These are phyloP conservation scores for Aphanomyces astaci DNA, from an alignment of 352 stramenopile genomes.

Conservation along the genomic window DNA sequence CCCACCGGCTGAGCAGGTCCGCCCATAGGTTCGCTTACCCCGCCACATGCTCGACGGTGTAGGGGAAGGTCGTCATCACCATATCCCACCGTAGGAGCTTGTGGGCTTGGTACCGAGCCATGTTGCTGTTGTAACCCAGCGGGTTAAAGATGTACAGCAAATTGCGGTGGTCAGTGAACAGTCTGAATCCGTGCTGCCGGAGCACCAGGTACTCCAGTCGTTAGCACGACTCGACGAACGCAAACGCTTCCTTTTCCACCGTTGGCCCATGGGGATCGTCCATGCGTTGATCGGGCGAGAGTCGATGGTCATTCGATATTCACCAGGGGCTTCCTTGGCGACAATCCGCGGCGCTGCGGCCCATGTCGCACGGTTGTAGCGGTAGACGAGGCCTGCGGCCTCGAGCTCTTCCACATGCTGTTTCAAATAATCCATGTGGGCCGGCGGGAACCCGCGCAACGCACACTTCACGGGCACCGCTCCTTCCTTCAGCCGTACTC, in stretches of 20 bases:
- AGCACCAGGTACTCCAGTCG: slow-evolving; percentile 26
- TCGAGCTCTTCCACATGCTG: slow-evolving; percentile 20
- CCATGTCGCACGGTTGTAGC: slow-evolving; percentile 18
- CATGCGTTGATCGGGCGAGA: slow-evolving; percentile 22
- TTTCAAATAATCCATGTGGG: slow-evolving; percentile 18
- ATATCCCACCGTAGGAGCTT: too few species aligned
- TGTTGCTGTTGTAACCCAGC: too few species aligned
- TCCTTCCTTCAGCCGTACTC: slow-evolving; percentile 25
- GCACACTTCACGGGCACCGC: slow-evolving; percentile 22
- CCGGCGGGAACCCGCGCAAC: slow-evolving; percentile 12
- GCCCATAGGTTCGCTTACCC: too few species aligned
- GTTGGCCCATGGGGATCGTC: slow-evolving; percentile 26
- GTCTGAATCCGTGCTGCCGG: too few species aligned
- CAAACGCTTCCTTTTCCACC: slow-evolving; percentile 15
- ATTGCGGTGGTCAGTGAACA: too few species aligned
- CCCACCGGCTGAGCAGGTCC: too few species aligned
- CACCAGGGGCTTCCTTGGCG: slow-evolving; percentile 18
- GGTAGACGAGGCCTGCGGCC: slow-evolving; percentile 7
- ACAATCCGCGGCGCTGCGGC: slow-evolving; percentile 24
- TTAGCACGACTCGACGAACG: slow-evolving; percentile 24
- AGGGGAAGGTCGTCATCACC: too few species aligned
- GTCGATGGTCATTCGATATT: slow-evolving; percentile 26
- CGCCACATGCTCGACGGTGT: too few species aligned
- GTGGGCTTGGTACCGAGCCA: too few species aligned
- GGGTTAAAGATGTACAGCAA: too few species aligned